phyloP scores from a whole-genome alignment of 2,329 filamentous ascomycete species.

The Kalaharituber pfeilii region DNA sequence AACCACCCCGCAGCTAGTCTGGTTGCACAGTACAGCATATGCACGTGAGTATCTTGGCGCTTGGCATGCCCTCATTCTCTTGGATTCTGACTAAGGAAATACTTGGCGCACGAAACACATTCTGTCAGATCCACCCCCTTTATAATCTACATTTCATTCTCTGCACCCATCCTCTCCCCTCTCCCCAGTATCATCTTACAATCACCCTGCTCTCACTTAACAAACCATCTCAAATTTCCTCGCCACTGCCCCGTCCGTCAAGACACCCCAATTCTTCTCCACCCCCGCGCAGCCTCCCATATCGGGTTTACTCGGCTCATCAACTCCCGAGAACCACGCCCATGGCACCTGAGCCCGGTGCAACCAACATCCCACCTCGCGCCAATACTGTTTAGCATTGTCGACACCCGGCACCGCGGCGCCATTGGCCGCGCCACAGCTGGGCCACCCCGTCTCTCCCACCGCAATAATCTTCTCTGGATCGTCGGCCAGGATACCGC shows the following conservation, averaged over 20 bases:
- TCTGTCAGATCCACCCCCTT: too few relatives aligned
- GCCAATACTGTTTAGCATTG: neutral
- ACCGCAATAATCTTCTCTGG: neutral
- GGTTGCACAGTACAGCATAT: too few relatives aligned
- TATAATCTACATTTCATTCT: too few relatives aligned
- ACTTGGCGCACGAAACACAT: too few relatives aligned
- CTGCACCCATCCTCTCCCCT: too few relatives aligned
- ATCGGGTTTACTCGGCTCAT: neutral
- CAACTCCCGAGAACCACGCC: neutral
- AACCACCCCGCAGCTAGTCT: too few relatives aligned
- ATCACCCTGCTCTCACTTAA: neutral
- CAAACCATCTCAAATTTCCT: neutral
- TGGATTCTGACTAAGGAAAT: too few relatives aligned
- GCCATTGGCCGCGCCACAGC: neutral
- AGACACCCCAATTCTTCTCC: neutral
- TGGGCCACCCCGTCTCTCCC: neutral
- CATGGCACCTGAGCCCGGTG: neutral
- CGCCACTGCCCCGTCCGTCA: neutral
- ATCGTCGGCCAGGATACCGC: neutral
- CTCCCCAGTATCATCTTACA: too few relatives aligned
- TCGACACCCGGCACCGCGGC: neutral
- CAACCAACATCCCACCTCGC: neutral
- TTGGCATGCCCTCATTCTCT: too few relatives aligned
- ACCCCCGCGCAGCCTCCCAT: neutral
- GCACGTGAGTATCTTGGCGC: too few relatives aligned